Percentiles rank a stretch among this genome's conserved stretches.
phyloP scores from a whole-genome alignment of 176 grass and related monocot genomes.

The Urochloa ruziziensis region DNA sequence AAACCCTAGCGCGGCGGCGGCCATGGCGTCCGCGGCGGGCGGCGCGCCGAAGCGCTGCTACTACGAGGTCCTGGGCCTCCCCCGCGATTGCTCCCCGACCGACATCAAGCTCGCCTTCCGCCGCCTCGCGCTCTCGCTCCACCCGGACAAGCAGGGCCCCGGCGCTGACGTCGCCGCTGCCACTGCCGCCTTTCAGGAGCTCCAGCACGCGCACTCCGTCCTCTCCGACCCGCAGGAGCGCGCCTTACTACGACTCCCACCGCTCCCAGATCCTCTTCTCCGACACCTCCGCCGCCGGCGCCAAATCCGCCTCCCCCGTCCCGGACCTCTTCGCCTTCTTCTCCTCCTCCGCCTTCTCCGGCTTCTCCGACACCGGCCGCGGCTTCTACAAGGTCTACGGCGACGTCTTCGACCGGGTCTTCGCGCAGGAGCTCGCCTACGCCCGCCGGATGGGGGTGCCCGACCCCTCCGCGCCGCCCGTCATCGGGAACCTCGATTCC shows the following conservation, averaged over 20 bases:
- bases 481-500: slow-evolving; percentile 88
- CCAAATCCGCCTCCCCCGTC: slow-evolving; percentile 49
- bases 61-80: slow-evolving; percentile 80
- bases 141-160: slow-evolving; percentile 79
- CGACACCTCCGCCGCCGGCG: slow-evolving; percentile 31
- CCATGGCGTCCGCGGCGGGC: slow-evolving; percentile 45
- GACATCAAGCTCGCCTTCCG: slow-evolving; percentile 81
- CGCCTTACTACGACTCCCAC: slow-evolving; percentile 91
- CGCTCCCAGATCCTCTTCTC: slow-evolving; percentile 94
- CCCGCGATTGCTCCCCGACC: slow-evolving; percentile 55
- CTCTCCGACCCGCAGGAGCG: slow-evolving; percentile 90
- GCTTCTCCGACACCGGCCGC: slow-evolving; percentile 74
- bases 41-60: slow-evolving; percentile 71
- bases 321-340: slow-evolving; percentile 82
- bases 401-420: slow-evolving; percentile 73
- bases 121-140: slow-evolving; percentile 84
- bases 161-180: slow-evolving; percentile 46
- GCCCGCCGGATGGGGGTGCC: slow-evolving; percentile 61
- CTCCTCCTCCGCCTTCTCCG: slow-evolving; percentile 65
- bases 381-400: slow-evolving; percentile 98
- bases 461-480: slow-evolving; percentile 39
- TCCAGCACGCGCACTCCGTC: slow-evolving; percentile 84
- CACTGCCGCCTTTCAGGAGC: slow-evolving; percentile 93
- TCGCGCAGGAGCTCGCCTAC: slow-evolving; percentile 76
- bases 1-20: slow-evolving; percentile 50